phyloP scores from a whole-genome alignment of 306 rosid genomes.

The Sechiopsis laciniata region DNA sequence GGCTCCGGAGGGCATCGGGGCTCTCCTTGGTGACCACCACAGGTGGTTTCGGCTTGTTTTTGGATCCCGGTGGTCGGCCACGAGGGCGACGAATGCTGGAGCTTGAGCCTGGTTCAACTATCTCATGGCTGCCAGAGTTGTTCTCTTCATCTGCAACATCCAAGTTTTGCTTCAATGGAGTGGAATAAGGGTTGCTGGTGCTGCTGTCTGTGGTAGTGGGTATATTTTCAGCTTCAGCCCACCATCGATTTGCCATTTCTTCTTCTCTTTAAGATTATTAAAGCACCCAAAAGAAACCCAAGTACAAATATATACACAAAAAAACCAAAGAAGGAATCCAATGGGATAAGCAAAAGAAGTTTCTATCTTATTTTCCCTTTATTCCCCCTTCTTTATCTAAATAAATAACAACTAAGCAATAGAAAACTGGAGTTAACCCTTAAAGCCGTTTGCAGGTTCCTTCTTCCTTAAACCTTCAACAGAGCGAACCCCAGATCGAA shows the following conservation, averaged over 20 bases:
- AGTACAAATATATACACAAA: slow-evolving; percentile 5
- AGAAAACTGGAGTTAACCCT: slow-evolving; percentile 2
- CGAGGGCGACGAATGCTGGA: slow-evolving; percentile 62
- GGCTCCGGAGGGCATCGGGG: slow-evolving; percentile 84
- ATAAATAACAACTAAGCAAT: not conserved
- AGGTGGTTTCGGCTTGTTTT: slow-evolving; percentile 71
- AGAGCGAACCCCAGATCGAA: slow-evolving; percentile 14
- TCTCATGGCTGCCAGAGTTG: slow-evolving; percentile 31
- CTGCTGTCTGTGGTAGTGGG: slow-evolving; percentile 40
- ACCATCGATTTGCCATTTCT: slow-evolving; percentile 79
- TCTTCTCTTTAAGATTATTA: not conserved
- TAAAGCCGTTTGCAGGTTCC: not conserved
- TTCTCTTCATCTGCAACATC: slow-evolving; percentile 42
- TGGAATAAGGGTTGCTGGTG: slow-evolving; percentile 36
- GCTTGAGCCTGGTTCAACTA: slow-evolving; percentile 33
- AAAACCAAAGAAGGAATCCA: slow-evolving; percentile 15
- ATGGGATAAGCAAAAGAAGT: slow-evolving; percentile 14
- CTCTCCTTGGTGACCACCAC: slow-evolving; percentile 61
- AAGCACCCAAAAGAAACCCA: slow-evolving; percentile 10
- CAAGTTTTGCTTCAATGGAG: slow-evolving; percentile 28
- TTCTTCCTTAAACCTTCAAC: not conserved
- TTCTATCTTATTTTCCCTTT: slow-evolving; percentile 15
- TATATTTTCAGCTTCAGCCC: slow-evolving; percentile 53
- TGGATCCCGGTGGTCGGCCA: slow-evolving; percentile 85
- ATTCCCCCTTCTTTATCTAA: slow-evolving; percentile 12